Evolutionary conservation across 2,329 filamentous ascomycete genomes (phyloP).

Genomic region (Exophiala xenobiotica): DNA sequence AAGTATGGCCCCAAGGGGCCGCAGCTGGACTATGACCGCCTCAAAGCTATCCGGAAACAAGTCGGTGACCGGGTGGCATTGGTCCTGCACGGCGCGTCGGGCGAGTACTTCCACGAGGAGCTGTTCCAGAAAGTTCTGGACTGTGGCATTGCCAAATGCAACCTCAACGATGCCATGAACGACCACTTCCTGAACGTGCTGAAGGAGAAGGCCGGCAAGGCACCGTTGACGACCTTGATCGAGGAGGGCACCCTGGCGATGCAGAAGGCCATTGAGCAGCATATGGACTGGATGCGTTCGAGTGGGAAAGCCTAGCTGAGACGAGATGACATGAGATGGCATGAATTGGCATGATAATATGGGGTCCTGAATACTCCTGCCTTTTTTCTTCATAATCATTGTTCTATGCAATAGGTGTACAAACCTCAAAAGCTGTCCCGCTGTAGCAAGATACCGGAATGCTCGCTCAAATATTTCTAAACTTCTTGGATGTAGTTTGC

Average conservation of each 20-base stretch:
- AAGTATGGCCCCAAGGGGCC: conserved; percentile 56
- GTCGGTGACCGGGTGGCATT: conserved; percentile 52
- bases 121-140: conserved; percentile 56
- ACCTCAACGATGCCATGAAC: conserved; percentile 34
- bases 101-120: conserved; percentile 56
- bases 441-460: background rate
- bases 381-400: background rate
- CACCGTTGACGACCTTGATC: conserved; percentile 54
- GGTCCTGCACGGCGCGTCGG: conserved; percentile 60
- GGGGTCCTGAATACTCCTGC: background rate
- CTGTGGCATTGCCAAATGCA: conserved; percentile 57
- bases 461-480: conserved; percentile 6
- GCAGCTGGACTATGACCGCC: conserved; percentile 40
- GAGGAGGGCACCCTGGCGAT: conserved; percentile 57
- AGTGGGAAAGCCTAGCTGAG: conserved; percentile 37
- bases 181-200: conserved; percentile 49
- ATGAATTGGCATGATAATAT: background rate
- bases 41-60: conserved; percentile 50
- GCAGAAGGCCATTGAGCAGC: conserved; percentile 56
- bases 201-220: conserved; percentile 50
- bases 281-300: conserved; percentile 54
- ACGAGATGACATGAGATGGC: background rate
- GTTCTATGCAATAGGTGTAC: background rate
- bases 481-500: conserved; percentile 87
- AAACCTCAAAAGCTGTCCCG: background rate